Evolutionary conservation across 495 filamentous ascomycete genomes (phyloP).

Genomic region (Monascus purpureus): DNA sequence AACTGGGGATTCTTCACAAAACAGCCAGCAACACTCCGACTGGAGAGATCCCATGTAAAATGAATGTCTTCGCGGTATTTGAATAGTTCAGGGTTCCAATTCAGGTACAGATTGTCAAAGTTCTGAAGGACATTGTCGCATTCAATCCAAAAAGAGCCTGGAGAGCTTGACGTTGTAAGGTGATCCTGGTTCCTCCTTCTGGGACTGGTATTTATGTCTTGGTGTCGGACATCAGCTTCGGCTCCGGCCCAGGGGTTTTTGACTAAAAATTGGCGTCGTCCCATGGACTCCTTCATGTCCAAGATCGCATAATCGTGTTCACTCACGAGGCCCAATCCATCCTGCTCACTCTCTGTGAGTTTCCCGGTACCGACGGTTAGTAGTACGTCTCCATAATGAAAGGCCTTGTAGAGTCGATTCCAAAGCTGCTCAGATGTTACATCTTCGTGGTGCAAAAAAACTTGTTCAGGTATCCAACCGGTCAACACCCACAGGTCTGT

Average conservation of each 20-base stretch:
- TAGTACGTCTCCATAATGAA: slow-evolving; percentile 67
- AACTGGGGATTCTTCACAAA: slow-evolving; percentile 80
- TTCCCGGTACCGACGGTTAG: slow-evolving; percentile 83
- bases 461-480: slow-evolving; percentile 93
- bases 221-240: too few species aligned
- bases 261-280: slow-evolving; percentile 55
- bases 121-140: slow-evolving; percentile 72
- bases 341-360: slow-evolving; percentile 57
- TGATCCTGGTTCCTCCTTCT: slow-evolving; percentile 2
- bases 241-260: slow-evolving; percentile 96
- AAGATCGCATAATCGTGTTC: slow-evolving; percentile 93
- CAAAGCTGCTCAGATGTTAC: slow-evolving; percentile 61
- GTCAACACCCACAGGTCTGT: slow-evolving; percentile 84
- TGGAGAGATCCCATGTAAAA: slow-evolving; percentile 69
- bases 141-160: slow-evolving; percentile 86
- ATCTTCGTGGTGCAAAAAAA: slow-evolving; percentile 78
- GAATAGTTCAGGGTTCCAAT: slow-evolving; percentile 91
- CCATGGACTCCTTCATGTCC: slow-evolving; percentile 54
- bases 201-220: too few species aligned
- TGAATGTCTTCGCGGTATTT: slow-evolving; percentile 70
- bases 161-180: slow-evolving; percentile 17
- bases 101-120: slow-evolving; percentile 90
- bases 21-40: slow-evolving; percentile 40
- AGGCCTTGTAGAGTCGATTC: slow-evolving; percentile 60
- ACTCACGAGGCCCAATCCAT: slow-evolving; percentile 63